These are phyloP conservation scores for Colletotrichum orchidophilum DNA, from an alignment of 2,329 filamentous ascomycete genomes.

Conservation along the genomic window DNA sequence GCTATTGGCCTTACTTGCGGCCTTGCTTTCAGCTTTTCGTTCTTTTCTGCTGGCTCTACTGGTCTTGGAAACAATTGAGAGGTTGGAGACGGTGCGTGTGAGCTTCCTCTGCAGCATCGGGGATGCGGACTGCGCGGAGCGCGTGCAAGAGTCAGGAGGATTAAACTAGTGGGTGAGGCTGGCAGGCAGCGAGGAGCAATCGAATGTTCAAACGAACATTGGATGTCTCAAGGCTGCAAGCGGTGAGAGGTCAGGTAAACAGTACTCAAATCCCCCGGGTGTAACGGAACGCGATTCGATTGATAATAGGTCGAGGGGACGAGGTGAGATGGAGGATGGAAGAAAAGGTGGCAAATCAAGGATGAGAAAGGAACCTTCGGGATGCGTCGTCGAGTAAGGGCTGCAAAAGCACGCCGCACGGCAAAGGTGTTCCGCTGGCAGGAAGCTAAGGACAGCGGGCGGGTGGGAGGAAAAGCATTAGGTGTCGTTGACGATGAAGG, in stretches of 20 bases:
- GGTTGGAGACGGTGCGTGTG: constrained; percentile 16
- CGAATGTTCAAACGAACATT: neutral
- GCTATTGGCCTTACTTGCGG: constrained; percentile 18
- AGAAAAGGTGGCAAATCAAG: constrained; percentile 23
- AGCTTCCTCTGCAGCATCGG: constrained; percentile 22
- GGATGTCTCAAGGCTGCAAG: neutral
- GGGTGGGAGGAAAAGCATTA: neutral
- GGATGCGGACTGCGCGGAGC: constrained; percentile 17
- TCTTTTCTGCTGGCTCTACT: constrained; percentile 19
- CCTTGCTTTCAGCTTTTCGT: constrained; percentile 6
- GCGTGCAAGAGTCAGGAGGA: neutral
- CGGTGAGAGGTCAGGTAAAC: neutral
- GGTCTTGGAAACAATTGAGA: neutral
- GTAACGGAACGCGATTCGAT: constrained; percentile 9
- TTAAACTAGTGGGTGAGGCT: constrained; percentile 1
- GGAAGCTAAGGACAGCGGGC: constrained; percentile 6
- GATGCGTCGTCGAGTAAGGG: neutral
- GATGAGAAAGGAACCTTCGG: neutral
- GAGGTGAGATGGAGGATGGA: neutral
- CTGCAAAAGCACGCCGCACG: neutral
- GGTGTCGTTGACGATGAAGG: constrained; percentile 19
- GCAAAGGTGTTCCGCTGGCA: neutral
- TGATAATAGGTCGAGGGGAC: neutral
- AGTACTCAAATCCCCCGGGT: constrained; percentile 9
- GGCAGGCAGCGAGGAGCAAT: constrained; percentile 3